Evolutionary conservation across 257 asterid genomes (phyloP), one percentile per base, ranked within the genome.

Genomic region (Mitragyna speciosa): DNA sequence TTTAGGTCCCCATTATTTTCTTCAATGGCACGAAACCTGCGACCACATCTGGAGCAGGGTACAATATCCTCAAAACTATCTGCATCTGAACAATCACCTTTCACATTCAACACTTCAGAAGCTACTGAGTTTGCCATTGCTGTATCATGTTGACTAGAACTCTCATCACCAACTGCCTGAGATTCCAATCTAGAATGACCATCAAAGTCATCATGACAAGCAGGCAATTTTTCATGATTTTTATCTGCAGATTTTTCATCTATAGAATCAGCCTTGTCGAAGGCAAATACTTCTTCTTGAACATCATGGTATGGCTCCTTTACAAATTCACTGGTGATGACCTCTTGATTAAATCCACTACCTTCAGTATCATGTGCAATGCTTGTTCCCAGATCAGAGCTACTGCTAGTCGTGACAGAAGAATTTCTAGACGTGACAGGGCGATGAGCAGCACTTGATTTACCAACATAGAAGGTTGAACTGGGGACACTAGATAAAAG

Each of bases 401-500:
- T 91, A 81, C 95, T 92, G 90, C 97, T 94, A 47, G 97, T 91
- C 72, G 97, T 89, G 85, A 92, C 84, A 30, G 98, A 91, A 81
- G 98, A 96, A 80, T 91, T 91, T 73, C 89, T 90, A 77, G 98
- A 92, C 74, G 87, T 79, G 63, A 86, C 81, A 83, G 93, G 66
- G 74, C 83, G 91, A 80, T 89, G 90, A 63, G 86, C 86, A 72
- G 89, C 81, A 84, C 83, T 86, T 47, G 91, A 86, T 86, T 90
- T 92, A 72, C 96, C 96, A 43, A 82, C 92, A 80, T 84, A 87
- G 89, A 92, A 88, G 76, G 97, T 88, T 66, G 99, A 87, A 85
- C 94, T 96, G 83, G 99, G 99, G 80, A 91, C 98, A 86, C 98
- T 92, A 77, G 98, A 94, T 83, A 96, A 86, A 71, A 96, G 89